Base-by-base conservation (phyloP, 805 yeast genomes). In the Grigorovia humatica region DNA sequence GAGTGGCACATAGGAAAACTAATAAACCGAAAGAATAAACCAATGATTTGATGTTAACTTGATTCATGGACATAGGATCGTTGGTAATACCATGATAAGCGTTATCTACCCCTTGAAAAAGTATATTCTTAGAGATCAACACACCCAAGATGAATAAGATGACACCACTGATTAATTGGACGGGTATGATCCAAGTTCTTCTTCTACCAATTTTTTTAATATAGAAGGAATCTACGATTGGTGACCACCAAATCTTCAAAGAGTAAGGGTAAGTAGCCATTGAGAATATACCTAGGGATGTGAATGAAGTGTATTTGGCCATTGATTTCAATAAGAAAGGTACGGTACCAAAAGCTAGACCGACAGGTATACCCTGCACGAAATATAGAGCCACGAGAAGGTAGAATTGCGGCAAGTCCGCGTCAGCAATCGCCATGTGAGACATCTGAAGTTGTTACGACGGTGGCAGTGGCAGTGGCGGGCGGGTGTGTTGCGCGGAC, bases 311-410 rank as follows among this genome's bases (percentile, higher is more conserved):
- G 52, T 85, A 81, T 38, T 70, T 71, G 1, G 65, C 61, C 56
- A 63, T 52, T 4, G 91, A 78, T 65, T 93, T 93, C 52, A 93
- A 74, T 18, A 93, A 70, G 62, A 90, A 93, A 1, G 99, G 99
- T 11, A 93, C 77, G 1, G 96, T 82, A 1, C 99, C 99, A 71
- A 91, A 89, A 1, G 96, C 96, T 38, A 93, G 70, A 0, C 99
- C 99, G 13, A 90, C 95, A 0, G 99, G 99, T 6, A 93, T 81
- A n/a, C 99, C 99, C 66, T 93, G 99, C 7, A 90, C 75, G 48
- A 89, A 71, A 64, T 93, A 93, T 38, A 93, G 70, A 6, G 86
- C 61, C 6, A 88, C 82, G 52, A 91, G 71, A 7, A 91, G 74
- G 44, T 76, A 69, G 64, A 91, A 93, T 52, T 89, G 87, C 13